A percentile compares a stretch with the other conserved stretches of the same genome.
Conservation (phyloP, 2,329 filamentous ascomycete genomes). For the Hyphodiscus sp. region DNA sequence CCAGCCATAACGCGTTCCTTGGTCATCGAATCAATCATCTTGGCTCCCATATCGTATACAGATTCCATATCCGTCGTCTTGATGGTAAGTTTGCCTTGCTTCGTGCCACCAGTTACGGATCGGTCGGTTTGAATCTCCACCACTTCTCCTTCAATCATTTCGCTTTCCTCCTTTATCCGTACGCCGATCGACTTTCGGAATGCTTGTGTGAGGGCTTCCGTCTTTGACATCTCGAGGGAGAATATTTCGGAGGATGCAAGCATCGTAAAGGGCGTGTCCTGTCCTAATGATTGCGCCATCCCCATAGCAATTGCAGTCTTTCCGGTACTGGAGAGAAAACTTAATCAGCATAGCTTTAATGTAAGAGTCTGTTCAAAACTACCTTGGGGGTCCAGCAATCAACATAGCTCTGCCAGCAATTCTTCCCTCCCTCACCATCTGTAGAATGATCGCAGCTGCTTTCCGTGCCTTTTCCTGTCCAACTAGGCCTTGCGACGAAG, state of each 20-base stretch:
- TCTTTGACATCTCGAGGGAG: slow-evolving; percentile 99
- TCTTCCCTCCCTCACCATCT: slow-evolving; percentile 99
- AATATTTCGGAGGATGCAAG: slow-evolving; percentile 96
- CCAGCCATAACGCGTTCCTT: slow-evolving; percentile 99
- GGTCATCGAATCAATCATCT: slow-evolving; percentile 99
- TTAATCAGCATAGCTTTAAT: slow-evolving; percentile 5
- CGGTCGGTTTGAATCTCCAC: slow-evolving; percentile 98
- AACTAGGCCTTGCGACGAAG: slow-evolving; percentile 84
- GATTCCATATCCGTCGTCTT: slow-evolving; percentile 99
- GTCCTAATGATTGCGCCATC: slow-evolving; percentile 91
- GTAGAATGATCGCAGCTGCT: slow-evolving; percentile 89
- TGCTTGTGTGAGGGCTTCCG: slow-evolving; percentile 95
- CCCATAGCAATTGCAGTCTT: slow-evolving; percentile 99
- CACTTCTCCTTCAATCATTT: slow-evolving; percentile 98
- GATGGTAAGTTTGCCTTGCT: slow-evolving; percentile 98
- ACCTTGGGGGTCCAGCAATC: slow-evolving; percentile 89
- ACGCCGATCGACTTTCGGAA: slow-evolving; percentile 98
- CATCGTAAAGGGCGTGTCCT: slow-evolving; percentile 94
- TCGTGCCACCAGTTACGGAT: slow-evolving; percentile 91
- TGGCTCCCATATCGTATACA: slow-evolving; percentile 98
- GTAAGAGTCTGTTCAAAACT: slow-evolving; percentile 18
- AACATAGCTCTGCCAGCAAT: slow-evolving; percentile 92
- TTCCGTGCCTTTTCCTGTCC: slow-evolving; percentile 96
- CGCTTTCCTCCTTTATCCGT: slow-evolving; percentile 96
- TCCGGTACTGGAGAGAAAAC: slow-evolving; percentile 60